phyloP scores from a whole-genome alignment of 2,329 filamentous ascomycete species.

The Didymella pinodella region DNA sequence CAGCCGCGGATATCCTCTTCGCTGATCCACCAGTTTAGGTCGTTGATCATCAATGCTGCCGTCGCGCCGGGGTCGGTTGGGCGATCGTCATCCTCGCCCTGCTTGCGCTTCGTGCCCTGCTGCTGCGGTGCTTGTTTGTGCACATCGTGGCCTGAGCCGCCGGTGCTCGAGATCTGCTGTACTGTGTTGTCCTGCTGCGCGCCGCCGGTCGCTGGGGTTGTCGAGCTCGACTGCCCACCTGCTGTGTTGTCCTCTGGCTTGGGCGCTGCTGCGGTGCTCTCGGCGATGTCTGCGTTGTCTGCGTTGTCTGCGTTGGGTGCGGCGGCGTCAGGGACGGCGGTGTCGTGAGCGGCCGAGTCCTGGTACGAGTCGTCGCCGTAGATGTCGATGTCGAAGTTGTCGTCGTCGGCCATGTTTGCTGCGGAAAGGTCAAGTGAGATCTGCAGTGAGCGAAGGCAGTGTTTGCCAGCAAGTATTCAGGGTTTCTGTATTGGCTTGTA shows the following conservation, averaged over 20 bases:
- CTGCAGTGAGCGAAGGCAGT: constrained; percentile 34
- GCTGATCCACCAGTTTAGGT: constrained; percentile 90
- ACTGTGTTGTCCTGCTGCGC: constrained; percentile 41
- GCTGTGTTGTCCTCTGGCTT: constrained; percentile 22
- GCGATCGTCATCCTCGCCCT: constrained; percentile 60
- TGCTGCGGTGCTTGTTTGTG: constrained; percentile 57
- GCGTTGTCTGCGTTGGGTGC: constrained; percentile 42
- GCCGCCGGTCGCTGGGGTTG: constrained; percentile 33
- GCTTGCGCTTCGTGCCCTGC: constrained; percentile 70
- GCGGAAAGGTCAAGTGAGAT: constrained; percentile 34
- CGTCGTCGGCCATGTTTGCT: constrained; percentile 64
- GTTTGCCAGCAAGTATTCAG: constrained; percentile 30
- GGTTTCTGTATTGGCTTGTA: constrained; percentile 51
- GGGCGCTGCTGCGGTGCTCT: constrained; percentile 25
- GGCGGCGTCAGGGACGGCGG: constrained; percentile 33
- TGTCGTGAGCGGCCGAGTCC: constrained; percentile 37
- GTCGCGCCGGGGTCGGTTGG: constrained; percentile 67
- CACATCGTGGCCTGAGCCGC: constrained; percentile 48
- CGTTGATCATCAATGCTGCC: constrained; percentile 82
- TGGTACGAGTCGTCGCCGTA: constrained; percentile 65
- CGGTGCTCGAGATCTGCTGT: constrained; percentile 56
- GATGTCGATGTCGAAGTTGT: constrained; percentile 76
- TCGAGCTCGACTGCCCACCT: constrained; percentile 33
- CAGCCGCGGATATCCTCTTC: constrained; percentile 94
- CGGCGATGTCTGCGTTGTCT: constrained; percentile 28